Base-by-base conservation (phyloP, 2,329 filamentous ascomycete genomes). In the Nothophoma quercina region DNA sequence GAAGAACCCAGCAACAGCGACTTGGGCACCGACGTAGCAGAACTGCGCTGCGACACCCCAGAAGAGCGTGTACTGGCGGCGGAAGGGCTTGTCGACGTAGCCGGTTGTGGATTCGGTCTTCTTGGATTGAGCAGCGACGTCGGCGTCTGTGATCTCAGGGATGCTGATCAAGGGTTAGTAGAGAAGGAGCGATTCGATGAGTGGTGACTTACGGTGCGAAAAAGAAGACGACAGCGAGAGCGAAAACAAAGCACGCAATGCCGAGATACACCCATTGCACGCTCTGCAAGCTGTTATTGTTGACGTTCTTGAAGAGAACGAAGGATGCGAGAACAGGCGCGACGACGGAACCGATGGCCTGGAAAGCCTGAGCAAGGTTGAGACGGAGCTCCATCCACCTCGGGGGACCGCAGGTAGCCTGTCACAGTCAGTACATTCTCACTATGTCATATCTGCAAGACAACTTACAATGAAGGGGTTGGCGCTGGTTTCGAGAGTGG, bases 21-120 rank as follows among this genome's bases (percentile, higher is more conserved):
- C 84, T 65, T 86, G 83, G 1, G 77, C 81, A 7, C 83, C 84
- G 1, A 85, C 80, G 59, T 86, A 86, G 71, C 81, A 84, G 62
- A 83, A 86, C 58, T 82, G 79, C 4, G 79, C 77, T 63, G 82
- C 78, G 1, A 82, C 69, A 1, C 80, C 84, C 4, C 85, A 62
- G 3, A 62, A 78, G 1, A 86, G 77, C 0, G 83, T 84, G 43
- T 83, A 65, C 76, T 80, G 58, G 46, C 19, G 36, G 50, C 57
- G 39, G 50, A 59, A 53, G 23, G 84, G 40, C 84, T 77, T 23
- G 85, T 75, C 7, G 75, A 77, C 28, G 80, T 77, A 9, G 80
- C 76, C 7, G 55, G 46, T 18, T 36, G 57, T 3, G 60, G 59
- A 22, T 58, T 60, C 21, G 47, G 58, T 48, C 60, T 55, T 29